Evolutionary conservation across 495 filamentous ascomycete species (phyloP).

Genomic region (Barbatosphaeria neglecta): DNA sequence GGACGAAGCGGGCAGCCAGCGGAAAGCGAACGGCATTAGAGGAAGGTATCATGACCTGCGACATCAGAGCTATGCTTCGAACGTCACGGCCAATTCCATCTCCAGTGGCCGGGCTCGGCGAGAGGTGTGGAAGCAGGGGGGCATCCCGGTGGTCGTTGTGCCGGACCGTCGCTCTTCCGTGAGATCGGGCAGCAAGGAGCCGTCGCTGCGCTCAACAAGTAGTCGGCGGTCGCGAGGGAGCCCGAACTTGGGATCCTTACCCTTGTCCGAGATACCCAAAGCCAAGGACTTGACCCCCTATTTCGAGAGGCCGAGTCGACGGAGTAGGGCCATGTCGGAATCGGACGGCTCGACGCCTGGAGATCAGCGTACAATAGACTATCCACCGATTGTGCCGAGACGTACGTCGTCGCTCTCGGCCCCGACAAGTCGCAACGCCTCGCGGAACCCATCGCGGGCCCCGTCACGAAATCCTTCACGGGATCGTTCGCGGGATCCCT

Average conservation of each 20-base stretch:
- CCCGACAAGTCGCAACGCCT: slow-evolving; percentile 56
- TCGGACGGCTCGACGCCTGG: slow-evolving; percentile 32
- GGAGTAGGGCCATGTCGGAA: slow-evolving; percentile 33
- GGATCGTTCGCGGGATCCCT: slow-evolving; percentile 28
- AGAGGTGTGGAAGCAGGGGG: slow-evolving; percentile 42
- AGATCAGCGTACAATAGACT: slow-evolving; percentile 43
- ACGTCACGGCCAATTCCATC: slow-evolving; percentile 41
- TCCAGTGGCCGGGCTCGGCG: slow-evolving; percentile 41
- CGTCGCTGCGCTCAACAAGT: slow-evolving; percentile 42
- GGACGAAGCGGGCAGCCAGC: slow-evolving; percentile 13
- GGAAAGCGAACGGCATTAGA: slow-evolving; percentile 3
- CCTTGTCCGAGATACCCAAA: slow-evolving; percentile 18
- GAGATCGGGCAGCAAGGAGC: slow-evolving; percentile 34
- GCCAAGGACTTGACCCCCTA: slow-evolving; percentile 19
- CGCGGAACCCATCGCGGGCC: slow-evolving; percentile 52
- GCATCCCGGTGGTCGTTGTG: slow-evolving; percentile 60
- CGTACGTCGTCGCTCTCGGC: slow-evolving; percentile 60
- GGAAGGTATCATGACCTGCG: slow-evolving; percentile 22
- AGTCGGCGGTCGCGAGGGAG: slow-evolving; percentile 37
- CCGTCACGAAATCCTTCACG: slow-evolving; percentile 15
- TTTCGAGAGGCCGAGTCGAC: slow-evolving; percentile 20
- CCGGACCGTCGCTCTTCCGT: slow-evolving; percentile 58
- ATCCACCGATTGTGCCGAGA: slow-evolving; percentile 46
- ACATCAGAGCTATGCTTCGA: slow-evolving; percentile 48
- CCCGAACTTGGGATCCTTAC: slow-evolving; percentile 30